Evolutionary conservation across 2,329 filamentous ascomycete genomes (phyloP).

Genomic region (Botrytis deweyae): DNA sequence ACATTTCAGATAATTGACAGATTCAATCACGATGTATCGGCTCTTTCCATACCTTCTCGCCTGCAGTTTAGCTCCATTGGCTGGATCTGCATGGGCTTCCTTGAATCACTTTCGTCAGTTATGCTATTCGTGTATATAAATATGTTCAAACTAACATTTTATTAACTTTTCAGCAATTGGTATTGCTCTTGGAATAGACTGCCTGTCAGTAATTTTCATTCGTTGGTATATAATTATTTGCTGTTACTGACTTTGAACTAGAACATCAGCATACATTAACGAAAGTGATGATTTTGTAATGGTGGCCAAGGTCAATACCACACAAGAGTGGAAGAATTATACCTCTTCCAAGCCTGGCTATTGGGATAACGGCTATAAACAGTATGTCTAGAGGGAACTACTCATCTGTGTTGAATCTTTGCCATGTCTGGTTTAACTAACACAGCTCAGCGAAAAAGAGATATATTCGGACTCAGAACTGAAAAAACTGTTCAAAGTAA

Average conservation of each 20-base stretch:
- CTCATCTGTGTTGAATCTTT: not conserved
- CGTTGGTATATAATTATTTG: not conserved
- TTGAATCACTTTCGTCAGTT: not conserved
- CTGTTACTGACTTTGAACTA: not conserved
- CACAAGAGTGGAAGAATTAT: slow-evolving; percentile 2
- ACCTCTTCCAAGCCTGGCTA: not conserved
- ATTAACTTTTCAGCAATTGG: not conserved
- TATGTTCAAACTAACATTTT: not conserved
- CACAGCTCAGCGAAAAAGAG: too few species aligned
- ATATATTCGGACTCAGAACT: not conserved
- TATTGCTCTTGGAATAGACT: not conserved
- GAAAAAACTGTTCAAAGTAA: not conserved
- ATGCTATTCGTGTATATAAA: not conserved
- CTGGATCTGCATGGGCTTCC: not conserved
- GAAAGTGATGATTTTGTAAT: not conserved
- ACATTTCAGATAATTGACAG: not conserved
- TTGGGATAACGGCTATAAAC: not conserved
- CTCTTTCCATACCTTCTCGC: not conserved
- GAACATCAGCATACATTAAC: not conserved
- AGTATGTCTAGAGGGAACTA: not conserved
- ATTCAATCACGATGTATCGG: not conserved
- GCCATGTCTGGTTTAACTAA: not conserved
- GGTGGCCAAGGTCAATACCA: not conserved
- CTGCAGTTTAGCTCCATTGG: not conserved
- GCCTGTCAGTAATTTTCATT: not conserved